Conservation (phyloP, 352 stramenopile genomes). For the Phytophthora sansomeana region DNA sequence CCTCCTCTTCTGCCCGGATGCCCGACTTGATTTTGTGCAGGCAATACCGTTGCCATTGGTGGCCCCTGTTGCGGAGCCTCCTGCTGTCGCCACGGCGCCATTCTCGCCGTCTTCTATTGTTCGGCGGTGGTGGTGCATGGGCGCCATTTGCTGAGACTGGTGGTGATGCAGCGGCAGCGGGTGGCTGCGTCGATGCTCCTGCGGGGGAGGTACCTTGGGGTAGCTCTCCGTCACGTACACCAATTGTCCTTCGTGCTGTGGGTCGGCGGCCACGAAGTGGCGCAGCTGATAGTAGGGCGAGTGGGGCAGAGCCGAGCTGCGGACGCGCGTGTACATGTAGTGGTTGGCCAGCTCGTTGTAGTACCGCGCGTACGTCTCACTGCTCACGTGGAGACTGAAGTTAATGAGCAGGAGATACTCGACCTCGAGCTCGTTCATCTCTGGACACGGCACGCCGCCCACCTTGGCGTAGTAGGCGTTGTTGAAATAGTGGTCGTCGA, state of each 20-base stretch:
- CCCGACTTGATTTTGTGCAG: constrained; percentile 60
- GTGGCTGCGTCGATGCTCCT: constrained; percentile 42
- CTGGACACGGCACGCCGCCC: constrained; percentile 89
- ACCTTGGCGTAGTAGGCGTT: constrained; percentile 99
- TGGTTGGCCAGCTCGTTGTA: constrained; percentile 91
- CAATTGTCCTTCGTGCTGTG: constrained; percentile 68
- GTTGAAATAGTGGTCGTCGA: constrained; percentile 99
- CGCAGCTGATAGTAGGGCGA: constrained; percentile 63
- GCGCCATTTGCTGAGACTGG: constrained; percentile 33
- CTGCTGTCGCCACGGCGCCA: constrained; percentile 11
- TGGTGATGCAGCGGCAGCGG: constrained; percentile 40
- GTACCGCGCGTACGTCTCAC: constrained; percentile 91
- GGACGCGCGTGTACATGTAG: constrained; percentile 77
- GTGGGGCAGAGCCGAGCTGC: constrained; percentile 41
- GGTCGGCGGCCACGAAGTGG: constrained; percentile 74
- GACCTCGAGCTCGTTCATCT: constrained; percentile 98
- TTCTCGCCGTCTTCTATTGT: constrained; percentile 55
- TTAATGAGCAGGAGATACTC: constrained; percentile 98
- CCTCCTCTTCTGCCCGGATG: constrained; percentile 80
- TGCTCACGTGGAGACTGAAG: constrained; percentile 97
- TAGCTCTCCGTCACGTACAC: constrained; percentile 82
- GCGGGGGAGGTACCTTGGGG: constrained; percentile 38
- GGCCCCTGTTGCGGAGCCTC: constrained; percentile 23
- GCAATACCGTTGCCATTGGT: constrained; percentile 47
- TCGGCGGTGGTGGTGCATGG: constrained; percentile 37